Base-by-base conservation (phyloP, 148 eudicot genomes). In the Amaranthus palmeri region DNA sequence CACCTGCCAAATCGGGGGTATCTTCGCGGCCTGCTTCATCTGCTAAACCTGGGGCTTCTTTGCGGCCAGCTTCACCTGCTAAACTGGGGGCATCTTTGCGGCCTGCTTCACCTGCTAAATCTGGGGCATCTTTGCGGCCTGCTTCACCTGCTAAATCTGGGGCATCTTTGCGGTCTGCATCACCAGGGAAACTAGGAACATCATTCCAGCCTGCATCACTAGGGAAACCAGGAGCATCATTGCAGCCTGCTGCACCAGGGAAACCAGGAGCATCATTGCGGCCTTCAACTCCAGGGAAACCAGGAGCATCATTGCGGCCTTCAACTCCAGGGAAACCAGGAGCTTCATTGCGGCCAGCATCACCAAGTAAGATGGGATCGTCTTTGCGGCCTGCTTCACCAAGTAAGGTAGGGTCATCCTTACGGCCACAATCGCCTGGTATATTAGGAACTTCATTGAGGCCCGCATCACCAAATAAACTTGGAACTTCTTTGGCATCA, bases 161-260 rank as follows among this genome's bases (percentile, higher is more conserved):
- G 56, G 7, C 61, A 17, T 47, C 73, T 12, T n/a, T 67, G 69
- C 53, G 55, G 54, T 43, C 55, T 10, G 52, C 54, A 50, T 47
- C 69, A 36, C 69, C 69, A 25, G 50, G 46, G 18, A 83, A 78
- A 44, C 65, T 58, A 7, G 73, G 73, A 11, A 41, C 61, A 3
- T 72, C 76, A 67, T 82, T 83, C 74, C 84, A 85, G 18, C 54
- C 61, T 4, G 70, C 76, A 5, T 85, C 96, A 46, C 92, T 90
- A 10, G 43, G 55, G 47, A 68, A 41, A 41, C 13, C 82, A 80
- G 41, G 57, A 1, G 3, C 15, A 11, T 50, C 15, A 13, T 13
- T 64, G 51, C 73, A 86, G 68, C 79, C 84, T 15, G 67, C 81
- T 44, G 81, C 90, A 7, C 85, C 85, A 10, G 77, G 81, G 61